These are phyloP conservation scores for Phytopythium vexans DNA, from an alignment of 352 stramenopile genomes.

Conservation along the genomic window DNA sequence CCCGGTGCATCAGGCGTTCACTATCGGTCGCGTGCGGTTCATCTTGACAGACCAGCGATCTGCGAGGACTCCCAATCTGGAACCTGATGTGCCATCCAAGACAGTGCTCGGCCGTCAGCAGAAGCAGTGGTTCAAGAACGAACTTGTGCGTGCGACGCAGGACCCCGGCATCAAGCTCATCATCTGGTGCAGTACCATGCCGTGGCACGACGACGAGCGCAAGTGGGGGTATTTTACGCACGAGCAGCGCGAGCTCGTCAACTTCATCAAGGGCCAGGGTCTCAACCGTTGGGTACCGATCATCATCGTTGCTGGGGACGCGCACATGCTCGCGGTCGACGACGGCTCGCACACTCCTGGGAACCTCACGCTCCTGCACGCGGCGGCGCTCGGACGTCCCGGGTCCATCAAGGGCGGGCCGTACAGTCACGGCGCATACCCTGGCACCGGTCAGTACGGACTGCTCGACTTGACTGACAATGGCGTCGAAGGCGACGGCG, in stretches of 20 bases:
- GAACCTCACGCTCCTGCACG: constrained; percentile 77
- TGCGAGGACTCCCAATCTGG: constrained; percentile 61
- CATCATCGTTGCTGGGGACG: constrained; percentile 83
- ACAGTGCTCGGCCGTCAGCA: constrained; percentile 81
- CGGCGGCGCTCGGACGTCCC: constrained; percentile 72
- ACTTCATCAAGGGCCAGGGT: constrained; percentile 61
- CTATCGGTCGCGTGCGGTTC: constrained; percentile 81
- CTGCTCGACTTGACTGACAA: constrained; percentile 81
- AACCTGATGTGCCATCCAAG: constrained; percentile 67
- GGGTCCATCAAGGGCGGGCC: constrained; percentile 85
- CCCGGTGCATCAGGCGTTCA: constrained; percentile 75
- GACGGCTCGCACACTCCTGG: constrained; percentile 71
- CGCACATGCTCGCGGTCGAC: constrained; percentile 88
- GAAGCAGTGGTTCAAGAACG: constrained; percentile 85
- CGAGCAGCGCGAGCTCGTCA: constrained; percentile 76
- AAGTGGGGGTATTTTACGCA: constrained; percentile 87
- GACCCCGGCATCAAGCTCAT: constrained; percentile 64
- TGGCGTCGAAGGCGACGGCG: constrained; percentile 32
- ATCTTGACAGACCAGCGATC: constrained; percentile 82
- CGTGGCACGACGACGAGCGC: constrained; percentile 80
- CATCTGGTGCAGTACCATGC: constrained; percentile 86
- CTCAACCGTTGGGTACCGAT: constrained; percentile 72
- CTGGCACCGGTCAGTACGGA: constrained; percentile 76
- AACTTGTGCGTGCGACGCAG: constrained; percentile 59
- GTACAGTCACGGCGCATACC: constrained; percentile 82